Percentiles rank a stretch among this genome's conserved stretches.
These are phyloP conservation scores for Fraxinus pennsylvanica DNA, from an alignment of 257 asterid genomes.

Conservation along the genomic window DNA sequence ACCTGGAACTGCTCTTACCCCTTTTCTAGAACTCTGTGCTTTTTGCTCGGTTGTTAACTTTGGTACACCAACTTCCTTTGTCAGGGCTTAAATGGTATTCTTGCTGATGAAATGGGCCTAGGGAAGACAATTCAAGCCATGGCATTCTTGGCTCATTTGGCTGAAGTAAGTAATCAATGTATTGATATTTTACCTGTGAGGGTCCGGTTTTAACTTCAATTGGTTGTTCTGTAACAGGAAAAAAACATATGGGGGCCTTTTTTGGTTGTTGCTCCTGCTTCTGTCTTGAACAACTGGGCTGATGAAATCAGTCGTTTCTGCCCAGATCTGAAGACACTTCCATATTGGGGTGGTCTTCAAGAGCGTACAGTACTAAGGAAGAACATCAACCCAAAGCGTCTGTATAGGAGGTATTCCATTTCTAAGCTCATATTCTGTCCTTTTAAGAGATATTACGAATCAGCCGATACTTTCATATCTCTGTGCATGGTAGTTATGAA, in stretches of 20 bases:
- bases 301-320: constrained; percentile 97
- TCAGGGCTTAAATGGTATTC: constrained; percentile 97
- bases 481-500: constrained; percentile 5
- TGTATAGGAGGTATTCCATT: constrained; percentile 71
- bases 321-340: constrained; percentile 94
- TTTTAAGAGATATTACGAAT: constrained; percentile 18
- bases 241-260: constrained; percentile 99
- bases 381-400: constrained; percentile 96
- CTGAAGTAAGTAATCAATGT: constrained; percentile 63
- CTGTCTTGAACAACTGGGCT: constrained; percentile 97
- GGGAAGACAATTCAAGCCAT: constrained; percentile 99
- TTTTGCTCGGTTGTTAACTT: constrained; percentile 18
- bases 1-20: background rate
- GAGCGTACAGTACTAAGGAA: constrained; percentile 89
- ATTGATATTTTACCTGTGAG: constrained; percentile 17
- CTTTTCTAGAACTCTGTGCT: constrained; percentile 21
- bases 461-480: background rate
- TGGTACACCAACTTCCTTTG: constrained; percentile 21
- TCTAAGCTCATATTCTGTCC: constrained; percentile 5
- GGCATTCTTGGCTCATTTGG: constrained; percentile 98
- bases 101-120: constrained; percentile 99
- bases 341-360: constrained; percentile 93
- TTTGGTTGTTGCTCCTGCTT: constrained; percentile 97
- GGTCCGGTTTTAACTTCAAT: constrained; percentile 28
- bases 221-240: constrained; percentile 51